Conservation (phyloP, 2,329 filamentous ascomycete genomes). For the Ophiostoma ulmi region DNA sequence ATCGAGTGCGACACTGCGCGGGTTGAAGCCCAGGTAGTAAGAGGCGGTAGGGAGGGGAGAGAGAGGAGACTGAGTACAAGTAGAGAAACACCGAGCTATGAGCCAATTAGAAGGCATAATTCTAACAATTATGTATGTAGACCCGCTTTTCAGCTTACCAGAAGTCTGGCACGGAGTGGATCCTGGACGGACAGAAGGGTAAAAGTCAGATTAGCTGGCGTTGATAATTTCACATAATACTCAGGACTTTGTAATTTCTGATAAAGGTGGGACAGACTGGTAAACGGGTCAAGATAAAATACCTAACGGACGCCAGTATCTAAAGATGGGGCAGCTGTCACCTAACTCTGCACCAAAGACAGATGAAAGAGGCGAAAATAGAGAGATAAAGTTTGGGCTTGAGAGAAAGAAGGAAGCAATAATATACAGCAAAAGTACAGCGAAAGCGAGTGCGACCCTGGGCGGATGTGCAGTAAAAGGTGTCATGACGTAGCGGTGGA, state of each 20-base stretch:
- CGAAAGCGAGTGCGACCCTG: not conserved
- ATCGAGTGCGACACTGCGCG: conserved; percentile 4
- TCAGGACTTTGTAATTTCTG: not conserved
- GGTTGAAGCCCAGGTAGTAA: not conserved
- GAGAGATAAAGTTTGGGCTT: not conserved
- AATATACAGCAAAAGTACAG: not conserved
- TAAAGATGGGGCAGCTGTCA: not conserved
- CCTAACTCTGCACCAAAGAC: not conserved
- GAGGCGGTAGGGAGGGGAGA: not conserved
- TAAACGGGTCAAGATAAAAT: not conserved
- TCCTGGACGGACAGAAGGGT: not conserved
- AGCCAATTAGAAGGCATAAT: not conserved
- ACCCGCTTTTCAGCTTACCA: not conserved
- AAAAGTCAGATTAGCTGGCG: not conserved
- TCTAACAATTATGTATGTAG: not conserved
- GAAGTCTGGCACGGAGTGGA: conserved; percentile 10
- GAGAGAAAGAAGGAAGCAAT: not conserved
- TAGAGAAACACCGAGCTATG: not conserved
- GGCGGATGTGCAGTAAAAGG: not conserved
- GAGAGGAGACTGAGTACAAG: not conserved
- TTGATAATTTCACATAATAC: not conserved
- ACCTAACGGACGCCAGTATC: not conserved
- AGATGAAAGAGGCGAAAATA: not conserved
- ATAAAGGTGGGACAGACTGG: not conserved
- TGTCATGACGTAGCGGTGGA: not conserved